Conservation (phyloP, 805 yeast genomes). For the Yarrowia alimentaria region DNA sequence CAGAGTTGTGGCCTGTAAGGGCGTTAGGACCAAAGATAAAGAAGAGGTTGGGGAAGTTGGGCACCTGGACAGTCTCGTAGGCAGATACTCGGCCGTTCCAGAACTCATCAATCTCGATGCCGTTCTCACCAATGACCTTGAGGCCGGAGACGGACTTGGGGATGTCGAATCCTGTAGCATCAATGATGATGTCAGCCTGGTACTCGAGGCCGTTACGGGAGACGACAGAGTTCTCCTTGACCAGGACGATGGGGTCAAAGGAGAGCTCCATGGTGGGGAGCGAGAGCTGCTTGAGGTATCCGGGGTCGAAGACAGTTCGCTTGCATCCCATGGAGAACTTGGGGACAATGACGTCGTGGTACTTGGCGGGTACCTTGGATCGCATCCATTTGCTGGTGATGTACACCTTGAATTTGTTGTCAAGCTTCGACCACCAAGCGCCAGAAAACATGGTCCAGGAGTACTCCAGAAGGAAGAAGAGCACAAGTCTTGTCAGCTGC, state of each 20-base stretch:
- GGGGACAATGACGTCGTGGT: slow-evolving; percentile 28
- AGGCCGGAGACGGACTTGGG: slow-evolving; percentile 21
- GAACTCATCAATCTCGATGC: slow-evolving; percentile 18
- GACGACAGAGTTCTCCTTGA: slow-evolving; percentile 29
- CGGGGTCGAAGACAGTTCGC: slow-evolving; percentile 30
- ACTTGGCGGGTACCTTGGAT: slow-evolving; percentile 18
- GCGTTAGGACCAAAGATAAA: slow-evolving; percentile 31
- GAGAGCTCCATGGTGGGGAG: slow-evolving; percentile 28
- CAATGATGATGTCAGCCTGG: slow-evolving; percentile 32
- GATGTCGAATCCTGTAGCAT: slow-evolving; percentile 31
- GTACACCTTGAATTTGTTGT: neutral
- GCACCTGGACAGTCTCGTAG: slow-evolving; percentile 30
- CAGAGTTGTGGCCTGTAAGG: slow-evolving; percentile 32
- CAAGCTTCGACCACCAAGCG: slow-evolving; percentile 21
- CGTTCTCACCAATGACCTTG: slow-evolving; percentile 28
- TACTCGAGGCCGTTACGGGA: slow-evolving; percentile 30
- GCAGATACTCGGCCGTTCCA: slow-evolving; percentile 28
- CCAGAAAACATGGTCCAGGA: slow-evolving; percentile 29
- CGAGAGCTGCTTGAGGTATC: slow-evolving; percentile 28
- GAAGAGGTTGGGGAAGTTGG: slow-evolving; percentile 32
- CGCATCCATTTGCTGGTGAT: neutral
- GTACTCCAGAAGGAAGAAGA: slow-evolving; percentile 29
- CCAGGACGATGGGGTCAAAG: slow-evolving; percentile 28
- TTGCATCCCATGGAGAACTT: slow-evolving; percentile 30
- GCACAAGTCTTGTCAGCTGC: slow-evolving; percentile 15